Evolutionary conservation across 768 basidiomycete species (phyloP).

Genomic region (Tylopilus rubrobrunneus): DNA sequence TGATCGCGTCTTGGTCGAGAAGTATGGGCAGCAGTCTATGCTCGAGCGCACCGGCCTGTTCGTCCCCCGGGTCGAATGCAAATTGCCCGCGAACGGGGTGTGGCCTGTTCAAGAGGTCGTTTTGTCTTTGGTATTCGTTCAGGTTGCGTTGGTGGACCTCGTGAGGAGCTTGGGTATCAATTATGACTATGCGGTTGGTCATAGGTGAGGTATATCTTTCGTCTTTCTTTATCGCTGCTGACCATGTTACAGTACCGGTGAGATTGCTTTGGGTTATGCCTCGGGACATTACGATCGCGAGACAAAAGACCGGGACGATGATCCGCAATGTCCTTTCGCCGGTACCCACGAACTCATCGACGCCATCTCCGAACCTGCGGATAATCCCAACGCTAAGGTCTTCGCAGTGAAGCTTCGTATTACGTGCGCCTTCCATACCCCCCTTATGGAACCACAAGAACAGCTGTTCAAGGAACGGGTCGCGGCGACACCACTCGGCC

Average conservation of each 20-base stretch:
- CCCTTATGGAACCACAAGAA: constrained; percentile 34
- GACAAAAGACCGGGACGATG: constrained; percentile 31
- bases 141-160: constrained; percentile 33
- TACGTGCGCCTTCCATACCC: constrained; percentile 33
- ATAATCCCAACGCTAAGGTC: constrained; percentile 24
- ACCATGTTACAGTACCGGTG: constrained; percentile 23
- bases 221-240: constrained; percentile 2
- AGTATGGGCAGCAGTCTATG: constrained; percentile 29
- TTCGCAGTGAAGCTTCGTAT: constrained; percentile 31
- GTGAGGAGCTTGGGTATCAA: constrained; percentile 29
- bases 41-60: constrained; percentile 34
- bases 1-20: constrained; percentile 31
- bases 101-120: constrained; percentile 35
- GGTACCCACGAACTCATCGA: constrained; percentile 31
- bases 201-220: constrained; percentile 18
- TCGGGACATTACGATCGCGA: constrained; percentile 35
- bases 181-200: constrained; percentile 34
- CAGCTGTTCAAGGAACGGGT: constrained; percentile 26
- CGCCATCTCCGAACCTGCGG: constrained; percentile 24
- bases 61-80: constrained; percentile 22
- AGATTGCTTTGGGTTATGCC: constrained; percentile 37
- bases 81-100: constrained; percentile 20
- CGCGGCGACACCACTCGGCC: constrained; percentile 12
- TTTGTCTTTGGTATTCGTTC: constrained; percentile 31
- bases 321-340: constrained; percentile 33